A percentile compares a stretch with the other conserved stretches of the same genome.
These are phyloP conservation scores for Diaporthe eres DNA, from an alignment of 2,329 filamentous ascomycete species.

Conservation along the genomic window DNA sequence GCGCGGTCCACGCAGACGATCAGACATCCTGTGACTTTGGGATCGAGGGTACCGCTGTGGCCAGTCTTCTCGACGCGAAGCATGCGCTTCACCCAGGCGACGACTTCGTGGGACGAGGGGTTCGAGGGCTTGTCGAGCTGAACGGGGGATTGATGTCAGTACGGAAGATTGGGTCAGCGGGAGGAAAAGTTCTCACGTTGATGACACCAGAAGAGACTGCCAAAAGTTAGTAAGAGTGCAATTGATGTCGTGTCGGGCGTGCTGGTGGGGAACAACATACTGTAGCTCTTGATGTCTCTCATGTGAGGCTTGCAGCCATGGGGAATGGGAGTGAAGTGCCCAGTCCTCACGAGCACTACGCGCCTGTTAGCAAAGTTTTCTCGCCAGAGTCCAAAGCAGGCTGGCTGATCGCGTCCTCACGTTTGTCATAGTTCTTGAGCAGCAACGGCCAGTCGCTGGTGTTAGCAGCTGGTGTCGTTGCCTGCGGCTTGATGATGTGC, in stretches of 20 bases:
- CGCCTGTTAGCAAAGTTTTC: constrained; percentile 45
- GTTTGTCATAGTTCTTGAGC: constrained; percentile 94
- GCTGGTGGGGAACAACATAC: constrained; percentile 18
- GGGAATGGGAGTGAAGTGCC: constrained; percentile 97
- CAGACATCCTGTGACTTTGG: constrained; percentile 96
- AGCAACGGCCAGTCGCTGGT: constrained; percentile 94
- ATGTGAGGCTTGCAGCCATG: constrained; percentile 91
- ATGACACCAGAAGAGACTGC: constrained; percentile 93
- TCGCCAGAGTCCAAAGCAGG: constrained; percentile 25
- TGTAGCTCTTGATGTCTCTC: constrained; percentile 95
- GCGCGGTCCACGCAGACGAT: constrained; percentile 97
- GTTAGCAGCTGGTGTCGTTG: constrained; percentile 81
- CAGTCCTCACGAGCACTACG: constrained; percentile 89
- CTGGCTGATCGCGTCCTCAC: constrained; percentile 61
- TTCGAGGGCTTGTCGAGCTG: constrained; percentile 88
- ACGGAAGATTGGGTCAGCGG: not conserved
- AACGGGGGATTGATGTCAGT: constrained; percentile 18
- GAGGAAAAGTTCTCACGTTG: constrained; percentile 72
- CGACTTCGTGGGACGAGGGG: constrained; percentile 97
- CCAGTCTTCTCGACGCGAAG: constrained; percentile 95
- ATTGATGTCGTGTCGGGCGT: not conserved
- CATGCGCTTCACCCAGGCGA: constrained; percentile 99
- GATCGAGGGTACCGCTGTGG: constrained; percentile 97
- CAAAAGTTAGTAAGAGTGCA: constrained; percentile 11
- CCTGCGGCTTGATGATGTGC: constrained; percentile 93